Base-by-base conservation (phyloP, 1,139 yeast species). In the Yamadazyma siamensis region DNA sequence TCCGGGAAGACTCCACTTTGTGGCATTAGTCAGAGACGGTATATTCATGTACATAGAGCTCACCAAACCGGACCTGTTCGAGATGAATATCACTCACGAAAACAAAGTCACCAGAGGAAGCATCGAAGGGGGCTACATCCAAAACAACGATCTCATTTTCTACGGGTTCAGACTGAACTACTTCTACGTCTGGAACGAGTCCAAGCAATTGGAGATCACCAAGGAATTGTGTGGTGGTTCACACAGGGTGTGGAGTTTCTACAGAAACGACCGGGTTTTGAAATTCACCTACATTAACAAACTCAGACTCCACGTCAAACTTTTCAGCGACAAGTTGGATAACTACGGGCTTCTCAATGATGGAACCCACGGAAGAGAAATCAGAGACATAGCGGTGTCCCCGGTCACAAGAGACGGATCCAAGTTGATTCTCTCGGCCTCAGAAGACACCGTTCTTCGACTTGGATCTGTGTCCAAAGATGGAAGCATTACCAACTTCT, bases 311-410 rank as follows among this genome's bases (percentile, higher is more conserved):
- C 28, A 56, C 56, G 33, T 64, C 50, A 38, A 57, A 61, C 42
- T 34, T 28, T 45, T 54, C 34, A 35, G 39, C 19, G 44, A 48
- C 29, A 37, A 56, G 22, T 54, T 60, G 33, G 24, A 27, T 4
- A 39, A 34, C 2, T 43, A 48, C 32, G 71, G 71, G 0, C 37
- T 65, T 7, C 43, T 67, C 3, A 49, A 54, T 29, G 58, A 65
- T 8, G 96, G 96, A 0, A 71, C 88, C 0, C 97, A 91, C 54
- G 98, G 98, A 0, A 71, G 97, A 41, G 98, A 91, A 54, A 75
- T 83, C 10, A 65, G 94, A 47, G 82, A 75, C 40, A 61, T 82
- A n/a, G 61, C 80, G 0, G 59, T 77, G n/a, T 62, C 71, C 15
- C 54, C 63, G 3, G 34, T 32, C 2, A 12, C 17, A 2, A 24